Conservation (phyloP, 2,329 filamentous ascomycete genomes). For the Hirsutella rhossiliensis region DNA sequence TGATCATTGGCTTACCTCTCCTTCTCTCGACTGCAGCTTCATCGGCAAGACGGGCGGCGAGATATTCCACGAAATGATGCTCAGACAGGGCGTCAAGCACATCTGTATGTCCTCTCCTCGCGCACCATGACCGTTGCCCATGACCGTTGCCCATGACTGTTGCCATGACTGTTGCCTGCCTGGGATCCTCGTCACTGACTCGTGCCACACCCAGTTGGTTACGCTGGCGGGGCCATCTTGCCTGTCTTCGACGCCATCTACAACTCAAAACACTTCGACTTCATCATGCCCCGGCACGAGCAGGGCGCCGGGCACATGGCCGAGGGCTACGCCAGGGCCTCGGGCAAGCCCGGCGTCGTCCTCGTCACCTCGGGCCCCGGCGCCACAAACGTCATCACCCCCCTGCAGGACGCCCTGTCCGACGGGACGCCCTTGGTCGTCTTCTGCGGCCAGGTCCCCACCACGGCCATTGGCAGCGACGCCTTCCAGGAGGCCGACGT, state of each 20-base stretch:
- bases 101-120: slow-evolving; percentile 59
- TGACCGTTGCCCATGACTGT: not conserved
- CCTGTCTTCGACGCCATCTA: slow-evolving; percentile 98
- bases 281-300: slow-evolving; percentile 90
- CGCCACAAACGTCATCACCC: slow-evolving; percentile 91
- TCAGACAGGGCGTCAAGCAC: slow-evolving; percentile 82
- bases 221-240: slow-evolving; percentile 90
- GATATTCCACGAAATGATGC: slow-evolving; percentile 99
- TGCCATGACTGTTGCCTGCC: no score
- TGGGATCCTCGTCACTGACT: slow-evolving; percentile 7
- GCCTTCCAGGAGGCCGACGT: slow-evolving; percentile 96
- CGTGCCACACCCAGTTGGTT: slow-evolving; percentile 48
- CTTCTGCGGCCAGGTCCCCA: slow-evolving; percentile 87
- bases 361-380: slow-evolving; percentile 94
- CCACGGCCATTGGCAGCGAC: slow-evolving; percentile 82
- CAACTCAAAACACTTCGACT: slow-evolving; percentile 94
- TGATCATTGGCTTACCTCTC: no score
- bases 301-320: slow-evolving; percentile 99
- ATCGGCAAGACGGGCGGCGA: slow-evolving; percentile 91
- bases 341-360: slow-evolving; percentile 88
- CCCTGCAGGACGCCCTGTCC: slow-evolving; percentile 89
- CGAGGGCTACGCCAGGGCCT: slow-evolving; percentile 88
- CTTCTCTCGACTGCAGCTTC: slow-evolving; percentile 41
- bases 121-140: not conserved
- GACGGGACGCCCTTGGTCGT: slow-evolving; percentile 95